Conservation (phyloP, 2,329 filamentous ascomycete genomes). For the Aspergillus sp. region DNA sequence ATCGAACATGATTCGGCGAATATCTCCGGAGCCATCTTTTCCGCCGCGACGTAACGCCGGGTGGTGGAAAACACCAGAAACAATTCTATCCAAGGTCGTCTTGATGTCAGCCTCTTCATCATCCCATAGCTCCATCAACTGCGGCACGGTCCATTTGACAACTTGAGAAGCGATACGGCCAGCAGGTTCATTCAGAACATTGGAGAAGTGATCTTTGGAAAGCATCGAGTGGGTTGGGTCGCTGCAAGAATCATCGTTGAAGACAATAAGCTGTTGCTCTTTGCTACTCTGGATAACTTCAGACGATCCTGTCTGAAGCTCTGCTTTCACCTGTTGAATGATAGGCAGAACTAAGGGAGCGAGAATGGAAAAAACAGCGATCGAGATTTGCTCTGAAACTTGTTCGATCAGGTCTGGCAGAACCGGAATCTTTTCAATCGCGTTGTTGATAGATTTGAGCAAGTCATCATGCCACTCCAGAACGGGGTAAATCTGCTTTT, state of each 20-base stretch:
- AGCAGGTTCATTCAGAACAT: constrained; percentile 83
- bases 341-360: constrained; percentile 85
- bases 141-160: constrained; percentile 82
- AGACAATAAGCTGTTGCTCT: constrained; percentile 83
- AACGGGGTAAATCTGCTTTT: constrained; percentile 80
- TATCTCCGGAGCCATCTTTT: constrained; percentile 68
- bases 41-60: constrained; percentile 73
- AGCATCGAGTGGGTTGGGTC: constrained; percentile 95
- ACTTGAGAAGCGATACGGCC: constrained; percentile 78
- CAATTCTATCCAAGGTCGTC: constrained; percentile 71
- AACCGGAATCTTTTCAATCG: constrained; percentile 82
- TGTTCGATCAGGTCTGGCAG: constrained; percentile 83
- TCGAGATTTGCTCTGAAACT: constrained; percentile 79
- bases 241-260: constrained; percentile 70
- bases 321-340: constrained; percentile 80
- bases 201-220: constrained; percentile 93
- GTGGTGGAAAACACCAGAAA: constrained; percentile 82
- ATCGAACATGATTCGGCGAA: constrained; percentile 74
- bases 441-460: constrained; percentile 73
- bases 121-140: constrained; percentile 86
- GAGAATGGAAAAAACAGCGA: constrained; percentile 89
- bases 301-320: constrained; percentile 79
- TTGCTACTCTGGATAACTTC: constrained; percentile 85
- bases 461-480: constrained; percentile 89
- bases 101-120: constrained; percentile 69